Conservation (phyloP, 1,284 basidiomycete genomes). For the Cutaneotrichosporon daszewskae region DNA sequence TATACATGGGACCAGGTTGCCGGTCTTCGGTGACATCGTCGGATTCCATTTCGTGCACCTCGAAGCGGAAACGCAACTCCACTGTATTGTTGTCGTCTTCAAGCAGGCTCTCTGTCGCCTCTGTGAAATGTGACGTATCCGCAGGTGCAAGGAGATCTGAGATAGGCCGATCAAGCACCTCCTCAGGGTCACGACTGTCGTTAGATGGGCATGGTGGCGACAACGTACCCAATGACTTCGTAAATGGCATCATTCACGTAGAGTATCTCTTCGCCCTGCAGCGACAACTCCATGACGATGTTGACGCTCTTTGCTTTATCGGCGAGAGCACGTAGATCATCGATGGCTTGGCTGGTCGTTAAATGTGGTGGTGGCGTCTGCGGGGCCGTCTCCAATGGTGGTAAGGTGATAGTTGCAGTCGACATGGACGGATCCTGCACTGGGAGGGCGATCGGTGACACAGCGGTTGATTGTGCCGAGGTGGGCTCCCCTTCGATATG, state of each 20-base stretch:
- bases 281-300: conserved; percentile 87
- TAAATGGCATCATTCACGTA: conserved; percentile 93
- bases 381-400: neutral
- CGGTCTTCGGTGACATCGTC: conserved; percentile 33
- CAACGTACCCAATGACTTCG: conserved; percentile 80
- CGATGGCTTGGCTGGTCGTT: conserved; percentile 58
- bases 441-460: conserved; percentile 4
- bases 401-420: conserved; percentile 1
- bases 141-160: conserved; percentile 73
- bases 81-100: conserved; percentile 92
- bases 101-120: conserved; percentile 77
- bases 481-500: conserved; percentile 11
- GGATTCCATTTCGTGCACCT: conserved; percentile 45
- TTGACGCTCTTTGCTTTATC: conserved; percentile 91
- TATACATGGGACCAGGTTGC: conserved; percentile 57
- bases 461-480: neutral
- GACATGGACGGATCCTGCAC: conserved; percentile 5
- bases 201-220: conserved; percentile 1
- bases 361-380: neutral
- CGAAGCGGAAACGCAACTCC: conserved; percentile 82
- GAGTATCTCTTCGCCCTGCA: conserved; percentile 78
- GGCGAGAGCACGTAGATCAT: conserved; percentile 75
- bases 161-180: conserved; percentile 71
- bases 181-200: conserved; percentile 72
- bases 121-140: conserved; percentile 80